phyloP scores from a whole-genome alignment of 192 early-diverging fungal genomes.

The Coemansia asiatica region DNA sequence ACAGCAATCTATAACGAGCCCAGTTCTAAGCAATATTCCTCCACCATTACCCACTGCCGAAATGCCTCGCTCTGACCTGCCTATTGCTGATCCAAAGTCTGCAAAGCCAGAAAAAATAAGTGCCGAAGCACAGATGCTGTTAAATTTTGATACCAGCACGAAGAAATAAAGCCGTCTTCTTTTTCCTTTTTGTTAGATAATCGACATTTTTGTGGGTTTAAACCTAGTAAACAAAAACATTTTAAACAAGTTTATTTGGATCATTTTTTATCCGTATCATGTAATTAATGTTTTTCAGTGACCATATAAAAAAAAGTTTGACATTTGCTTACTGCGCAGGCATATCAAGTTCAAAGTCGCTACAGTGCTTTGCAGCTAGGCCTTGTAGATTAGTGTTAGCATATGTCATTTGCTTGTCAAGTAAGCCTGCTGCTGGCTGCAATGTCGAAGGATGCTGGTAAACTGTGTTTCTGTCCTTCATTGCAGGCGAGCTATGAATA shows the following conservation, averaged over 20 bases:
- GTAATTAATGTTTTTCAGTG: no score
- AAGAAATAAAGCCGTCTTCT: background rate
- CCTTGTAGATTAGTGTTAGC: background rate
- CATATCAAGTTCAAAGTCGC: background rate
- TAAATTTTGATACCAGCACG: constrained; percentile 34
- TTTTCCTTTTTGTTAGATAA: background rate
- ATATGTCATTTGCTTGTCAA: background rate
- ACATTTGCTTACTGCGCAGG: background rate
- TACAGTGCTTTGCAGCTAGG: background rate
- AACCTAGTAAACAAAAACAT: no score
- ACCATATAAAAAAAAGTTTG: background rate
- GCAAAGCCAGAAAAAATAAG: constrained; percentile 23
- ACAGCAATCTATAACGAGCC: constrained; percentile 18
- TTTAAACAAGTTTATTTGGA: no score
- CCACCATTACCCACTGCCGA: constrained; percentile 8
- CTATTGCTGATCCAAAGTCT: background rate
- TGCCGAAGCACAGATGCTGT: constrained; percentile 49
- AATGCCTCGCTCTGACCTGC: background rate
- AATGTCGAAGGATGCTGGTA: background rate
- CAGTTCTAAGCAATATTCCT: constrained; percentile 18
- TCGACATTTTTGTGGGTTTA: background rate
- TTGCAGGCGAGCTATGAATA: background rate
- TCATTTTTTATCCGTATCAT: no score
- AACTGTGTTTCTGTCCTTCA: background rate
- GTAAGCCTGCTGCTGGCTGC: background rate